Base-by-base conservation (phyloP, 176 grass and related monocot genomes). In the Zoysia japonica region DNA sequence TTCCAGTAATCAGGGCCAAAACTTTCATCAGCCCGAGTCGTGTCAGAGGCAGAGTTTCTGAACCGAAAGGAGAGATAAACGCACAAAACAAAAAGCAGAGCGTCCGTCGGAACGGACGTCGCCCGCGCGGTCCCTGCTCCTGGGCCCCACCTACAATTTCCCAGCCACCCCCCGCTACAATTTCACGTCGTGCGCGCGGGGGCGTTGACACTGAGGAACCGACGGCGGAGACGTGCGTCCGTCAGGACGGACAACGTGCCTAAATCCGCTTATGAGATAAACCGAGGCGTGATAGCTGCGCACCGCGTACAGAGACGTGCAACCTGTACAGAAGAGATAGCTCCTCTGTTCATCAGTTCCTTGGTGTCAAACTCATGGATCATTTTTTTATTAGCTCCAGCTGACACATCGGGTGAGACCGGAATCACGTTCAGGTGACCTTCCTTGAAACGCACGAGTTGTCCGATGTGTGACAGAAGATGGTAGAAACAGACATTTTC, bases 301-400 rank as follows among this genome's bases (percentile, higher is more conserved):
- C 49, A 85, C 67, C 68, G 2, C 50, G 74, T 74, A 80, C 61
- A 74, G 61, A 80, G 84, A 85, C 84, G 69, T 80, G 76, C 83
- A 60, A 80, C 83, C 83, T 48, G 61, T 51, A 61, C 4, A 13
- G 46, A 39, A 12, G 41, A 55, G 28, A 7, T 85, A 28, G 28
- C 28, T 28, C 28, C 28, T 28, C 28, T 28, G 28, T 28, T 28
- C 28, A 28, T 6, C 48, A 28, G 68, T 62, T 72, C 57, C 56
- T 42, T 46, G 1, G 0, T 11, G 35, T 4, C 46, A 64, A 7
- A 45, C 3, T 61, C 36, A 6, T 35, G 38, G 60, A 78, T 85
- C 67, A 44, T 15, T 65, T 85, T 10, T 55, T 55, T 10, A 47
- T 44, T 64, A 66, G 68, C 79, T 72, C 15, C 75, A 28, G 19